These are phyloP conservation scores for Chamaenerion angustifolium DNA, from an alignment of 345 rosid genomes.

Conservation along the genomic window DNA sequence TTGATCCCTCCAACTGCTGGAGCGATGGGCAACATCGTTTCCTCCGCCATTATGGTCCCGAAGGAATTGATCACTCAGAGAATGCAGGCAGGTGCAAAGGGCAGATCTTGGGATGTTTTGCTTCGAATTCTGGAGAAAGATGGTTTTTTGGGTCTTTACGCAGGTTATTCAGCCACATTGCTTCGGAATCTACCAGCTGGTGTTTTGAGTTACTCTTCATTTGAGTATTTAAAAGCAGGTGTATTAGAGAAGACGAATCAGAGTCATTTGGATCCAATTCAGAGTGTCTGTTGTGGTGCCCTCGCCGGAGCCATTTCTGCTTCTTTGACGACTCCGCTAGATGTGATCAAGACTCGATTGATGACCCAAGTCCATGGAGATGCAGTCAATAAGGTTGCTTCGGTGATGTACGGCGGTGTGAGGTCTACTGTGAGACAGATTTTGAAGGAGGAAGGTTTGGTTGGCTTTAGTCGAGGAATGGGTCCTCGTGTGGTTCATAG, in stretches of 20 bases:
- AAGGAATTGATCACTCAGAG: conserved; percentile 82
- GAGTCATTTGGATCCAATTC: conserved; percentile 58
- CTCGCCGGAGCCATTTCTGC: conserved; percentile 94
- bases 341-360: conserved; percentile 86
- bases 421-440: conserved; percentile 54
- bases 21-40: conserved; percentile 87
- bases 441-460: conserved; percentile 79
- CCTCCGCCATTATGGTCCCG: conserved; percentile 91
- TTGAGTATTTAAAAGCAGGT: conserved; percentile 74
- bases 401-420: conserved; percentile 54
- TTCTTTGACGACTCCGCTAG: conserved; percentile 73
- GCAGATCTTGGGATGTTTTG: conserved; percentile 67
- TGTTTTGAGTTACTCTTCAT: conserved; percentile 78
- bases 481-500: conserved; percentile 88
- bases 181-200: conserved; percentile 87
- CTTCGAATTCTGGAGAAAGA: conserved; percentile 65
- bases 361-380: conserved; percentile 70
- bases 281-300: conserved; percentile 81
- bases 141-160: conserved; percentile 77
- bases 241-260: conserved; percentile 50
- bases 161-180: conserved; percentile 84
- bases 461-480: conserved; percentile 73
- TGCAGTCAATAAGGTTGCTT: conserved; percentile 31
- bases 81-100: conserved; percentile 86
- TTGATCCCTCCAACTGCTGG: conserved; percentile 92